Evolutionary conservation across 192 early-diverging fungal species (phyloP).

Genomic region (Coemansia sp.): DNA sequence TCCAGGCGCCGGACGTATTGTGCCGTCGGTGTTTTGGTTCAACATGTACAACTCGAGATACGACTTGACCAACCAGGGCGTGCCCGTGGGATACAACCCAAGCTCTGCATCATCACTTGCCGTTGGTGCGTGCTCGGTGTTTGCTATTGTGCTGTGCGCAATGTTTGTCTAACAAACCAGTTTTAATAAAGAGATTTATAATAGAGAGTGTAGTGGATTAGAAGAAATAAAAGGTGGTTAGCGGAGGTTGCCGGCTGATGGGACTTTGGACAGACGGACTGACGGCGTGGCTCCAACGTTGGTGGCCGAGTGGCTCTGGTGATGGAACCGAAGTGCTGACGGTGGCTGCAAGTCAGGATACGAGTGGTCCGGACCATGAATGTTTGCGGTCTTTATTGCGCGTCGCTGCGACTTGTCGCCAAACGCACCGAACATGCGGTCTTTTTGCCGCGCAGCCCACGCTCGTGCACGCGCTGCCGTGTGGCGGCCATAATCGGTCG

Average conservation of each 20-base stretch:
- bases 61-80: conserved; percentile 37
- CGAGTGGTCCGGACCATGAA: not conserved
- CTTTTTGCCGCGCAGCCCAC: conserved; percentile 41
- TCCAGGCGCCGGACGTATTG: conserved; percentile 34
- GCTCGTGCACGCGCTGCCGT: conserved; percentile 47
- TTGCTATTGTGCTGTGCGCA: not conserved
- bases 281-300: conserved; percentile 13
- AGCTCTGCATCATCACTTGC: conserved; percentile 15
- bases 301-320: conserved; percentile 35
- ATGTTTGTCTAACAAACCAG: not conserved
- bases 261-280: not conserved
- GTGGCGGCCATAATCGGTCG: conserved; percentile 27
- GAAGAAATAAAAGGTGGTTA: not conserved
- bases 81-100: conserved; percentile 44
- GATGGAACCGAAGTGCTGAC: conserved; percentile 24
- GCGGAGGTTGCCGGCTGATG: conserved; percentile 9
- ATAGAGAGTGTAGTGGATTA: not conserved
- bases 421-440: conserved; percentile 39
- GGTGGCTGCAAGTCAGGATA: conserved; percentile 18
- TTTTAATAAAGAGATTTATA: not conserved
- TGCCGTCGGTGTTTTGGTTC: conserved; percentile 35
- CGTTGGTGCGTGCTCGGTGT: conserved; percentile 1
- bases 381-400: not conserved
- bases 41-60: conserved; percentile 51
- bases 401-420: conserved; percentile 14